Base-by-base conservation (phyloP, 768 basidiomycete species). In the Rhizopogon salebrosus region DNA sequence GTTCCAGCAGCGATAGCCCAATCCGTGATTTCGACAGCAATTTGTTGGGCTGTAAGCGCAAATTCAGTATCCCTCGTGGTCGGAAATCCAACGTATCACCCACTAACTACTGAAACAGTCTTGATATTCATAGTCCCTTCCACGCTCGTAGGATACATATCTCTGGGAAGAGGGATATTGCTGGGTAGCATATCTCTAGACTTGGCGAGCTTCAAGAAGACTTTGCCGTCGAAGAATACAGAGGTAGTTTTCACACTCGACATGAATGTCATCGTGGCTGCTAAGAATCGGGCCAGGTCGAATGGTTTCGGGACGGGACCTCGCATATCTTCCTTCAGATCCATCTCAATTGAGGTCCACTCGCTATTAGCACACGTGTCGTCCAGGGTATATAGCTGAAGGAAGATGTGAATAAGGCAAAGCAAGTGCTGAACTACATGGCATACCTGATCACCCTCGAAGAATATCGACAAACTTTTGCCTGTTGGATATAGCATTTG, bases 21-120 rank as follows among this genome's bases (percentile, higher is more conserved):
- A 60, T 80, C 76, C 70, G 89, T 83, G 16, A 92, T 80, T 51
- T 85, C 80, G 0, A 90, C 89, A 50, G 78, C 79, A 54, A 98
- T 91, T 48, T 81, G 75, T 26, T 95, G 74, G 13, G 85, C 88
- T 84, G 41, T 26, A 51, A 13, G 24, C 53, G 31, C 37, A 14
- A 41, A 26, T 18, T 52, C 22, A 55, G 38, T 37, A 22, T 14
- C 13, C 29, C 8, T 29, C 18, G 8, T 8, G 14, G n/a, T 8
- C 9, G 4, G 31, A 31, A 34, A 46, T 13, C 7, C 14, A 16
- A 22, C 13, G 7, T 31, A 20, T 14, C 14, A 46, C 43, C 10
- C 29, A 46, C 43, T 46, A 22, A 6, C 20, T 22, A 46, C 43
- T 22, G 43, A 46, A 13, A 46, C 29, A 22, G 13, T 20, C 20